Percentiles rank a stretch among this genome's conserved stretches.
Evolutionary conservation across 1,284 basidiomycete species (phyloP).

Genomic region (Meira miltonrushii): DNA sequence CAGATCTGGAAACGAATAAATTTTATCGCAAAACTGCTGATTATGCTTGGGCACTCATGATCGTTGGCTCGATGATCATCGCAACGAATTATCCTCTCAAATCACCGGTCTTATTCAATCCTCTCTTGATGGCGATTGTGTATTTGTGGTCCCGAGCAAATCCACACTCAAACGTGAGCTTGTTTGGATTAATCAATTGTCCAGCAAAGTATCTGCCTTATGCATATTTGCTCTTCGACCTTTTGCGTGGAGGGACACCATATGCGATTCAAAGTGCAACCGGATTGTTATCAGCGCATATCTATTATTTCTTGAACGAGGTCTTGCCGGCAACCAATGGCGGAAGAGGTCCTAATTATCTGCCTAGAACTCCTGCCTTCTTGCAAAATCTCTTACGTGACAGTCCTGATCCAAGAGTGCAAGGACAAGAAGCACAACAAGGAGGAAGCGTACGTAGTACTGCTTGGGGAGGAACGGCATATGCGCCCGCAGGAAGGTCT

Average conservation of each 20-base stretch:
- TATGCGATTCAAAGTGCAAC: slow-evolving; percentile 62
- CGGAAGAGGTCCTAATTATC: slow-evolving; percentile 17
- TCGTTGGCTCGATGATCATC: slow-evolving; percentile 34
- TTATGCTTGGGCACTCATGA: slow-evolving; percentile 37
- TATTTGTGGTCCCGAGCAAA: slow-evolving; percentile 38
- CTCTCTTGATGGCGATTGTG: slow-evolving; percentile 64
- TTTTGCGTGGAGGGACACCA: slow-evolving; percentile 63
- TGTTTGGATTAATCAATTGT: slow-evolving; percentile 41
- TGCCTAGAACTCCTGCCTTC: slow-evolving; percentile 23
- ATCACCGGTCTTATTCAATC: slow-evolving; percentile 62
- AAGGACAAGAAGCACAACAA: slow-evolving; percentile 22
- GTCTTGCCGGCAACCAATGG: slow-evolving; percentile 18
- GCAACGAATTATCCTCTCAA: slow-evolving; percentile 65
- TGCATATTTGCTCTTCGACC: slow-evolving; percentile 67
- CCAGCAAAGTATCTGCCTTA: slow-evolving; percentile 67
- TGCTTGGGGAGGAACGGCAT: slow-evolving; percentile 23
- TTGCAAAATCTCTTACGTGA: slow-evolving; percentile 26
- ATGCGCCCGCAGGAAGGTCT: slow-evolving; percentile 15
- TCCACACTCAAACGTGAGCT: slow-evolving; percentile 22
- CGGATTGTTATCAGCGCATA: slow-evolving; percentile 69
- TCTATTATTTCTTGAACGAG: slow-evolving; percentile 54
- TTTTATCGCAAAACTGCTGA: slow-evolving; percentile 37
- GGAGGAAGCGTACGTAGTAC: slow-evolving; percentile 25
- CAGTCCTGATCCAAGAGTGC: slow-evolving; percentile 30
- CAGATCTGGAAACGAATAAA: slow-evolving; percentile 34